A percentile compares a stretch with the other conserved stretches of the same genome.
Evolutionary conservation across 495 filamentous ascomycete genomes (phyloP).

Genomic region (Hypoxylon fragiforme): DNA sequence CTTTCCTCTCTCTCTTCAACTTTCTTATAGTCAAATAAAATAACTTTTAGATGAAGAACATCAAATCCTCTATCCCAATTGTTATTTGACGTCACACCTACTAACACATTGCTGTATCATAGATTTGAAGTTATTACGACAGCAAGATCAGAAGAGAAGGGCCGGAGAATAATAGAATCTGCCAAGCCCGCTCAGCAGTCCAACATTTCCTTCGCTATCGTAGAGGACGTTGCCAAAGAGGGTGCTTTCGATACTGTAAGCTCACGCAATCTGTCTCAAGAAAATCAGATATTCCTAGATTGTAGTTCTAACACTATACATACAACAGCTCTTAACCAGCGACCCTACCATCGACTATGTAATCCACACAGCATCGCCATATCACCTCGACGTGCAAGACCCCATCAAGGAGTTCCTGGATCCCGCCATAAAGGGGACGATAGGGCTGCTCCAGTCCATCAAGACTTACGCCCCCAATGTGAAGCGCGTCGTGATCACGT

Average conservation of each 20-base stretch:
- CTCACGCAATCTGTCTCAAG: too few species aligned
- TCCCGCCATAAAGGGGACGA: conserved; percentile 51
- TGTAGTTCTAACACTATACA: conserved; percentile 1
- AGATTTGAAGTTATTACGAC: conserved; percentile 47
- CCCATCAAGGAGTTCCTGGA: conserved; percentile 46
- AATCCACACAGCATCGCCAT: conserved; percentile 51
- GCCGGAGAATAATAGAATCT: conserved; percentile 40
- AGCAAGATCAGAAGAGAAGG: conserved; percentile 46
- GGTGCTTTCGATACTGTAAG: conserved; percentile 43
- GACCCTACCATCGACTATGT: conserved; percentile 43
- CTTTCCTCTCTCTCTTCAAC: too few species aligned
- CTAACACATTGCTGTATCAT: not conserved
- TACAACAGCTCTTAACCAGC: conserved; percentile 29
- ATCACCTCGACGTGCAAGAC: conserved; percentile 41
- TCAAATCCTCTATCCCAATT: too few species aligned
- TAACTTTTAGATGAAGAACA: too few species aligned
- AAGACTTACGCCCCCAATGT: conserved; percentile 38
- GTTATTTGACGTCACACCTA: too few species aligned
- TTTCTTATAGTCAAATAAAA: too few species aligned
- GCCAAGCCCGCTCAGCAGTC: conserved; percentile 9
- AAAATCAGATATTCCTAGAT: too few species aligned
- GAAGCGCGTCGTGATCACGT: conserved; percentile 50
- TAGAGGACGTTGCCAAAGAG: conserved; percentile 40
- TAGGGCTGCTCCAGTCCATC: conserved; percentile 44
- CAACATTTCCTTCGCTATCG: conserved; percentile 39